These are phyloP conservation scores for Verticillium isaacii DNA, from an alignment of 2,329 filamentous ascomycete genomes.

Conservation along the genomic window DNA sequence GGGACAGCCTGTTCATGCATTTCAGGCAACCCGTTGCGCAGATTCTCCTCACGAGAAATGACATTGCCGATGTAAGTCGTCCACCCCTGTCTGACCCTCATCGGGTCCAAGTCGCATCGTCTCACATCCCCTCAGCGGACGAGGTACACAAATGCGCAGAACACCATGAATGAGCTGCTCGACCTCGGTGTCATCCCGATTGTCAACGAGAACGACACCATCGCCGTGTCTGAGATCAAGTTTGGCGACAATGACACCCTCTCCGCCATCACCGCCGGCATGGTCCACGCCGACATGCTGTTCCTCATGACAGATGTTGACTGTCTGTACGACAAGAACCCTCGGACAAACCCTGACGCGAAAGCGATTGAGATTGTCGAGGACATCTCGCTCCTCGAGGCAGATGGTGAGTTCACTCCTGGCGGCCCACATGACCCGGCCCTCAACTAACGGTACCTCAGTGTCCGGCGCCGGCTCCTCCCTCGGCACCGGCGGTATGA, in stretches of 20 bases:
- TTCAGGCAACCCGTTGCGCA: conserved; percentile 88
- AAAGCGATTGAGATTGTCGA: conserved; percentile 88
- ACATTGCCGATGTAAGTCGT: conserved; percentile 79
- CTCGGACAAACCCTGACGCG: conserved; percentile 77
- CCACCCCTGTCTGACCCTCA: background rate
- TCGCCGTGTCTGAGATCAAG: conserved; percentile 97
- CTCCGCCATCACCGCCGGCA: conserved; percentile 91
- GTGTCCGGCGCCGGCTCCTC: conserved; percentile 86
- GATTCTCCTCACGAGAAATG: conserved; percentile 88
- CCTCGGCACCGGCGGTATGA: conserved; percentile 93
- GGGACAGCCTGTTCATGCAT: conserved; percentile 89
- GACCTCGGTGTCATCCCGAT: conserved; percentile 97
- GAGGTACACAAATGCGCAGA: conserved; percentile 94
- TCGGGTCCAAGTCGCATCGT: background rate
- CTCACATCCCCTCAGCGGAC: conserved; percentile 54
- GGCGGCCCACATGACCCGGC: background rate
- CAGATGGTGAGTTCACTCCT: conserved; percentile 56
- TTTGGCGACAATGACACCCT: conserved; percentile 98
- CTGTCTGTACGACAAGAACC: conserved; percentile 95
- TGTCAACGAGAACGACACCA: conserved; percentile 97
- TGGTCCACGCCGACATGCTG: conserved; percentile 94
- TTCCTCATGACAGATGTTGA: conserved; percentile 99
- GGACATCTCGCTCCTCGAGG: conserved; percentile 76
- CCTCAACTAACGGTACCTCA: conserved; percentile 20
- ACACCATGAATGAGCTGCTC: conserved; percentile 84